Evolutionary conservation across 169 alveolate genomes (phyloP).

Genomic region (Eimeria sp.): DNA sequence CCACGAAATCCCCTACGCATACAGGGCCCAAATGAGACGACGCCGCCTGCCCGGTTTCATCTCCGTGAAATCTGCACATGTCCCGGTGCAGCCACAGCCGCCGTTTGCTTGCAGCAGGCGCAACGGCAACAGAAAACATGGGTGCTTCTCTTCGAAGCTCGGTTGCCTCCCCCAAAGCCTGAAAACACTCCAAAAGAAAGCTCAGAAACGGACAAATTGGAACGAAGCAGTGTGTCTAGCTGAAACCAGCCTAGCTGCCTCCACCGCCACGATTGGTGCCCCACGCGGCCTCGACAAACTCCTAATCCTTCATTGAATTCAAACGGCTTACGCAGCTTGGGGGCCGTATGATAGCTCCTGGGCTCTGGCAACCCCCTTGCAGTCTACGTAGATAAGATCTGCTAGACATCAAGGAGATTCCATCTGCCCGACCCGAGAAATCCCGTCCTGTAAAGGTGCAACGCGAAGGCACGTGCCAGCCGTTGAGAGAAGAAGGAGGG

Average conservation of each 20-base stretch:
- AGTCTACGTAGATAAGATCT: not conserved
- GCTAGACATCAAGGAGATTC: not conserved
- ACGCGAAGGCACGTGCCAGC: not conserved
- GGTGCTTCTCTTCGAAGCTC: conserved; percentile 7
- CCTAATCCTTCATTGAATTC: too few relatives aligned
- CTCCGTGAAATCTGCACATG: conserved; percentile 86
- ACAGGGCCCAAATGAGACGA: conserved; percentile 80
- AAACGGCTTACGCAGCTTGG: conserved; percentile 11
- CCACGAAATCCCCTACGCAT: conserved; percentile 86
- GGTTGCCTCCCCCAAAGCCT: not conserved
- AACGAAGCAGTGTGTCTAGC: not conserved
- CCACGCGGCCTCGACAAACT: not conserved
- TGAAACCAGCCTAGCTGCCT: not conserved
- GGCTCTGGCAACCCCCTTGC: not conserved
- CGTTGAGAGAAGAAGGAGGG: not conserved
- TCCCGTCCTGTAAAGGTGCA: not conserved
- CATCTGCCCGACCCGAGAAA: not conserved
- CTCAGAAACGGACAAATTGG: not conserved
- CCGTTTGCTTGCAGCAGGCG: conserved; percentile 38
- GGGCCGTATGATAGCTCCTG: conserved; percentile 6
- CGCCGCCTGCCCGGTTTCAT: conserved; percentile 83
- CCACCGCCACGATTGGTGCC: not conserved
- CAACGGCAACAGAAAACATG: conserved; percentile 56
- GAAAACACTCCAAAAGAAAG: not conserved
- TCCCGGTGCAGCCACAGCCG: conserved; percentile 86